A percentile compares a stretch with the other conserved stretches of the same genome.
These are phyloP conservation scores for Mortierella sp. DNA, from an alignment of 371 early-diverging fungal genomes.

Conservation along the genomic window DNA sequence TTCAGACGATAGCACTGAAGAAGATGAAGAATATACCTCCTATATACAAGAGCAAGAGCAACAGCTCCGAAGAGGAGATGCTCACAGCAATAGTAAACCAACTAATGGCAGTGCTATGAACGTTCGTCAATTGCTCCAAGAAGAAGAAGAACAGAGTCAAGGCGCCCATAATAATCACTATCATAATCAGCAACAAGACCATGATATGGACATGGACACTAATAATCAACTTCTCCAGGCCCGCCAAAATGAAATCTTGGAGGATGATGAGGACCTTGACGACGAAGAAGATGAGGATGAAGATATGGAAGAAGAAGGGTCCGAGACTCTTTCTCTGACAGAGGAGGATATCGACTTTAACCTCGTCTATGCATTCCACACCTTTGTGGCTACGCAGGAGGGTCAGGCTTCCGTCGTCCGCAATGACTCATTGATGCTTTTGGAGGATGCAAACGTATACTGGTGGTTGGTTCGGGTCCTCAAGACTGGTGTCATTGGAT, in stretches of 20 bases:
- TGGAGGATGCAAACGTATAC: constrained; percentile 95
- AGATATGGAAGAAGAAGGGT: constrained; percentile 63
- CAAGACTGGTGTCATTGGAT: constrained; percentile 90
- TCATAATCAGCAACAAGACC: constrained; percentile 4
- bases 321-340: constrained; percentile 70
- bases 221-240: constrained; percentile 20
- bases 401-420: constrained; percentile 93
- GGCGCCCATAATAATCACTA: no score
- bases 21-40: not conserved
- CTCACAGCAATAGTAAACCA: constrained; percentile 7
- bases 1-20: constrained; percentile 51
- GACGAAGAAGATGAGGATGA: constrained; percentile 48
- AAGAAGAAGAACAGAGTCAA: constrained; percentile 6
- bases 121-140: constrained; percentile 33
- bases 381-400: constrained; percentile 94
- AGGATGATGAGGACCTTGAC: constrained; percentile 48
- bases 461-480: constrained; percentile 97
- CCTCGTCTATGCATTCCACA: constrained; percentile 92
- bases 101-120: constrained; percentile 9
- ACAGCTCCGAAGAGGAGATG: constrained; percentile 9
- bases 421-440: constrained; percentile 87
- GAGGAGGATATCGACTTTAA: constrained; percentile 86
- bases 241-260: constrained; percentile 56
- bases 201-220: constrained; percentile 14
- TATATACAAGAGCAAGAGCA: constrained; percentile 19